These are phyloP conservation scores for Hibiscus syriacus DNA, from an alignment of 345 rosid genomes.

Conservation along the genomic window DNA sequence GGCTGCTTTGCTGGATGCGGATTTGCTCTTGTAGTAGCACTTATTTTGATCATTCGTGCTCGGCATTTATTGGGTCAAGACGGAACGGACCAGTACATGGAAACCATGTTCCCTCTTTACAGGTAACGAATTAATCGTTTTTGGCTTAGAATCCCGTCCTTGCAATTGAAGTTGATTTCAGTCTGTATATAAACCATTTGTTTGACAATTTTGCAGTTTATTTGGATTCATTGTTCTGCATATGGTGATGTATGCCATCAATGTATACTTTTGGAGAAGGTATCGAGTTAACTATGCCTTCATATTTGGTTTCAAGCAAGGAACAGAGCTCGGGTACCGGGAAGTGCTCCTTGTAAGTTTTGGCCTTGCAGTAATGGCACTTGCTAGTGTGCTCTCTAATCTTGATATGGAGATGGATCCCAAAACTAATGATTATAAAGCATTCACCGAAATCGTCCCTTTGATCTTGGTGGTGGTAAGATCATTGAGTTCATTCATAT, in stretches of 20 bases:
- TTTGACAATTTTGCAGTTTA: constrained; percentile 22
- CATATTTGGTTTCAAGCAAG: constrained; percentile 47
- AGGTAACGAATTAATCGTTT: constrained; percentile 20
- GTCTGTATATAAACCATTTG: not conserved
- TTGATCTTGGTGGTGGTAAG: constrained; percentile 25
- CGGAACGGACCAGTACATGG: constrained; percentile 29
- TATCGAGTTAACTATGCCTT: constrained; percentile 28
- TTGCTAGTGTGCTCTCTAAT: constrained; percentile 27
- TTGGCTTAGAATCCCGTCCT: not conserved
- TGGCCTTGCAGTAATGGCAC: constrained; percentile 26
- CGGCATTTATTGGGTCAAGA: constrained; percentile 13
- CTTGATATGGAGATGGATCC: constrained; percentile 35
- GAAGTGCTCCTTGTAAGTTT: constrained; percentile 31
- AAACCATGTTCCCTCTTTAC: constrained; percentile 41
- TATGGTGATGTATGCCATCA: constrained; percentile 23
- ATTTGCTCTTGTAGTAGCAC: constrained; percentile 30
- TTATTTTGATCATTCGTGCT: constrained; percentile 22
- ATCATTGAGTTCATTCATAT: not conserved
- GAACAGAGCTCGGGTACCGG: constrained; percentile 33
- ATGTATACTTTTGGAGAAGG: constrained; percentile 25
- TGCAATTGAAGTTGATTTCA: not conserved
- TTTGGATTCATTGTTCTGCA: constrained; percentile 39
- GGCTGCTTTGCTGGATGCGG: constrained; percentile 40
- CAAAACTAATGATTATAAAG: constrained; percentile 19
- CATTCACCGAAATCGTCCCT: constrained; percentile 33